Conservation (phyloP, 768 basidiomycete genomes). For the Astraeus odoratus region DNA sequence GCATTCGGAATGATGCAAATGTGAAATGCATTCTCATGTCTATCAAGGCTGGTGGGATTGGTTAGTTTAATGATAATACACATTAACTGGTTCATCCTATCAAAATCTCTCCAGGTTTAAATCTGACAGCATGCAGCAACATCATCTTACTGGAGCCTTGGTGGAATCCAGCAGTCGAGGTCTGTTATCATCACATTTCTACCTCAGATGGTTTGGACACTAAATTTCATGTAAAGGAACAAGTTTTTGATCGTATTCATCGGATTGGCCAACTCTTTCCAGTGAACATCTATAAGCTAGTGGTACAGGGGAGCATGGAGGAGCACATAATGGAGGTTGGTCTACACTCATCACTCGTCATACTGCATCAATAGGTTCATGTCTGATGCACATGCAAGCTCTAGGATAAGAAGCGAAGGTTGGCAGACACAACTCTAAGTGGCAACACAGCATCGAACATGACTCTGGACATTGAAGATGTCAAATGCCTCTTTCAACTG, state of each 20-base stretch:
- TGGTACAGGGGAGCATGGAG: background rate
- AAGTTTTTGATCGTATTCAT: background rate
- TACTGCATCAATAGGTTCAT: background rate
- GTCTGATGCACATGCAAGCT: background rate
- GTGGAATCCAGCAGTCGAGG: slow-evolving; percentile 1
- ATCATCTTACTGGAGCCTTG: background rate
- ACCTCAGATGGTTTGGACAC: background rate
- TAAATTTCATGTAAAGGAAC: background rate
- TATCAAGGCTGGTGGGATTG: background rate
- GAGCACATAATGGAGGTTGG: background rate
- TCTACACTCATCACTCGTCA: background rate
- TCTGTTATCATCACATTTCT: background rate
- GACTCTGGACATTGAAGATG: background rate
- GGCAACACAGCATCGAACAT: background rate
- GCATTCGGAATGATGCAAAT: background rate
- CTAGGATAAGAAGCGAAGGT: background rate
- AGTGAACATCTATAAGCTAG: slow-evolving; percentile 1
- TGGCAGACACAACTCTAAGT: background rate
- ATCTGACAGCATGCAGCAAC: background rate
- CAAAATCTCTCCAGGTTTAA: background rate
- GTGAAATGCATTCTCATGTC: background rate
- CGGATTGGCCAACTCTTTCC: background rate
- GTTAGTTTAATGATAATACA: background rate
- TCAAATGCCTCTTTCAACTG: background rate
- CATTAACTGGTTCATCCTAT: background rate